Evolutionary conservation across 164 flowering plant genomes (phyloP), one percentile per base, ranked within the genome.

Genomic region (Kingdonia uniflora): DNA sequence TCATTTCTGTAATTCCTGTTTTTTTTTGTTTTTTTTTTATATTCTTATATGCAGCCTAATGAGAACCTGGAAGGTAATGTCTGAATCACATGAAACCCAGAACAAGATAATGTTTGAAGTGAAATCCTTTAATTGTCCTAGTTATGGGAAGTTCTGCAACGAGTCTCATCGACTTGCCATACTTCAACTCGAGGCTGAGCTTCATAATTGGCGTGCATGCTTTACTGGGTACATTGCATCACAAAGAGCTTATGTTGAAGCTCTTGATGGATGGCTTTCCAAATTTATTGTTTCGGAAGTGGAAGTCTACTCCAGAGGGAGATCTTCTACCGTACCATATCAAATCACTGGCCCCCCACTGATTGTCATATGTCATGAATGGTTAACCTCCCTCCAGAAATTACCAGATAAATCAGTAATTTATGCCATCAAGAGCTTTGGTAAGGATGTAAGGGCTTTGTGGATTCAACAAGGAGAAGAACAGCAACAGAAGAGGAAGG

Each of bases 21-120:
- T n/a, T n/a, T n/a, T n/a, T n/a, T n/a, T n/a, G n/a, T n/a, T n/a
- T n/a, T n/a, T n/a, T n/a, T n/a, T n/a, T n/a, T n/a, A n/a, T 29
- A 29, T 21, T 15, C 37, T 51, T 15, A 60, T 60, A 19, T 68
- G 77, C 94, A 91, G 97, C 59, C 67, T 91, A 35, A 68, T 65
- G 58, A 62, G 52, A 39, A 74, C 79, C 50, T 91, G 96, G 96
- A 77, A 71, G 58, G 65, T 75, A 22, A 83, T 87, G 87, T 46
- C 76, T 69, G 92, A 87, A 60, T 77, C 76, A 49, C 98, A 91
- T 60, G 90, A 91, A 73, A 87, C 84, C 54, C 98, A 87, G 65
- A 77, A 74, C 60, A 77, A 75, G 55, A 81, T 91, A 25, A 69
- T 87, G 60, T 69, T 50, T 49, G 96, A 87, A 72, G 96, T 87